Evolutionary conservation across 2,329 filamentous ascomycete genomes (phyloP).

Genomic region (Paraconiothyrium sp.): DNA sequence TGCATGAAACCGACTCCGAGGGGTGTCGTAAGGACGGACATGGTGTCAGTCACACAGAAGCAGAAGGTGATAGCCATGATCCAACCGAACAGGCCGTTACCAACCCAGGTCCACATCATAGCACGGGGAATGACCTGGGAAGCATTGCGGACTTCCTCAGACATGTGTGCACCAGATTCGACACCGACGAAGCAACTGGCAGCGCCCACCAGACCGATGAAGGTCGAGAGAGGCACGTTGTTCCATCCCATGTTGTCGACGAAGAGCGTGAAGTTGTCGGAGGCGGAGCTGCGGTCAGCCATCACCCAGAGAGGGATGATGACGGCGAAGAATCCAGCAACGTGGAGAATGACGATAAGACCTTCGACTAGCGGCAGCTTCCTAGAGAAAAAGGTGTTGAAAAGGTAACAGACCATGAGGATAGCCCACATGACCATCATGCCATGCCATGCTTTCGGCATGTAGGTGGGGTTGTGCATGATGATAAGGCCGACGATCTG

Average conservation of each 20-base stretch:
- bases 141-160: constrained; percentile 48
- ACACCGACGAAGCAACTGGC: constrained; percentile 40
- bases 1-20: constrained; percentile 19
- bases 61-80: constrained; percentile 48
- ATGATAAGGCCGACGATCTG: constrained; percentile 46
- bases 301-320: constrained; percentile 48
- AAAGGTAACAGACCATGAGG: constrained; percentile 47
- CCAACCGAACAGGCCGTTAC: constrained; percentile 51
- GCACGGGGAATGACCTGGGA: constrained; percentile 48
- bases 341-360: constrained; percentile 57
- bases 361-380: constrained; percentile 59
- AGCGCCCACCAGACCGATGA: constrained; percentile 33
- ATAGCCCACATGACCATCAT: constrained; percentile 60
- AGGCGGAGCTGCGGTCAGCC: constrained; percentile 31
- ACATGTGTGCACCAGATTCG: constrained; percentile 42
- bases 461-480: constrained; percentile 52
- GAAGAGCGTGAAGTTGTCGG: constrained; percentile 36
- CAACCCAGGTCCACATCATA: constrained; percentile 52
- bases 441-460: constrained; percentile 57
- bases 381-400: constrained; percentile 58
- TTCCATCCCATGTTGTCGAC: constrained; percentile 41
- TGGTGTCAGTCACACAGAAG: constrained; percentile 26
- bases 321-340: constrained; percentile 61
- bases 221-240: constrained; percentile 31
- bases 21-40: constrained; percentile 10